These are phyloP conservation scores for Capsella rubella DNA, from an alignment of 441 rosid species.

Conservation along the genomic window DNA sequence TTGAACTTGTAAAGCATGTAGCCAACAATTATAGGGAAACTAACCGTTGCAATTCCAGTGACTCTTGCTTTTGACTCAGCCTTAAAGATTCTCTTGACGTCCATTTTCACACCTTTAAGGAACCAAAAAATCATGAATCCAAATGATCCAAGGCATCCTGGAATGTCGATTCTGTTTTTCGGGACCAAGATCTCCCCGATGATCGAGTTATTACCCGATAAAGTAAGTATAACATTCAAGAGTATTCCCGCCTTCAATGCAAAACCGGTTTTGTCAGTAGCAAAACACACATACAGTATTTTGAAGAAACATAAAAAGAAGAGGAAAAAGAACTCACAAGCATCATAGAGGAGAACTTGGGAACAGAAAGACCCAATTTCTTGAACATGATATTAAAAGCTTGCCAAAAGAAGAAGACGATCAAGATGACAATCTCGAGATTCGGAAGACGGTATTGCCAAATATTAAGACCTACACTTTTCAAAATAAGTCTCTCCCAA, in stretches of 20 bases:
- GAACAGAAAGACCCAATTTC: slow-evolving; percentile 40
- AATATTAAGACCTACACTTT: not conserved
- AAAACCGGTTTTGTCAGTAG: not conserved
- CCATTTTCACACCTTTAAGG: slow-evolving; percentile 64
- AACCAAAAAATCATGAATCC: slow-evolving; percentile 58
- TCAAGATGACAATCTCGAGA: slow-evolving; percentile 38
- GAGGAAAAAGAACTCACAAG: slow-evolving; percentile 37
- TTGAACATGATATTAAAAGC: slow-evolving; percentile 35
- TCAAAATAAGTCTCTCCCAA: slow-evolving; percentile 24
- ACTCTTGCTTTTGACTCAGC: slow-evolving; percentile 46
- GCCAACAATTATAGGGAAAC: slow-evolving; percentile 43
- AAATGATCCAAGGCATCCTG: slow-evolving; percentile 47
- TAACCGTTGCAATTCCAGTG: slow-evolving; percentile 44
- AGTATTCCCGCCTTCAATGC: slow-evolving; percentile 38
- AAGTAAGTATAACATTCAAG: slow-evolving; percentile 22
- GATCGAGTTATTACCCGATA: not conserved
- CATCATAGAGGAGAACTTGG: slow-evolving; percentile 50
- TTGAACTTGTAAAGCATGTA: not conserved
- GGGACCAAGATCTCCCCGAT: slow-evolving; percentile 26
- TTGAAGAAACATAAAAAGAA: not conserved
- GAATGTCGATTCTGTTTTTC: slow-evolving; percentile 9
- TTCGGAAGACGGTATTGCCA: slow-evolving; percentile 46
- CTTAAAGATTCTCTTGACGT: slow-evolving; percentile 43
- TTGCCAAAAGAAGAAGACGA: slow-evolving; percentile 41
- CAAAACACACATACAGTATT: not conserved